Percentiles rank a stretch among this genome's conserved stretches.
Evolutionary conservation across 805 yeast genomes (phyloP).

Genomic region (Saturnispora ahearnii): DNA sequence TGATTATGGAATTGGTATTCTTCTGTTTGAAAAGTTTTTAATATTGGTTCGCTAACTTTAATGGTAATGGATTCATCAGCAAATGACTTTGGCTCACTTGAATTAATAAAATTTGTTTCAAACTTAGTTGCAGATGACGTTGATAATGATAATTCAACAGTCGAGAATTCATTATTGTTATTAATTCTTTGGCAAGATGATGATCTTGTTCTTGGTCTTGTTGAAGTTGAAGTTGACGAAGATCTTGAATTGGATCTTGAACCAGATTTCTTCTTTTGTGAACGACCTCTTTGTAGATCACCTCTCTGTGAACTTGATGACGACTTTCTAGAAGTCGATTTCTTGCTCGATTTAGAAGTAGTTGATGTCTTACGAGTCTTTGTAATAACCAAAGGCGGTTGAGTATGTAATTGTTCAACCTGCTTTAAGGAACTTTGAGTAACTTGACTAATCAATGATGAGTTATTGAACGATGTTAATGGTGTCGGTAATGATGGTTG

Average conservation of each 20-base stretch:
- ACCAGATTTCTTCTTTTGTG: neutral
- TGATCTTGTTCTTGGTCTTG: constrained; percentile 7
- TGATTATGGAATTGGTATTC: neutral
- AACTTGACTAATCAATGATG: neutral
- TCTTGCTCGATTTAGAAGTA: neutral
- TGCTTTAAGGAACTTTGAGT: neutral
- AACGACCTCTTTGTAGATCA: neutral
- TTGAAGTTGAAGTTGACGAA: constrained; percentile 2
- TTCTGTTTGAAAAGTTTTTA: neutral
- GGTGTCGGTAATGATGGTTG: neutral
- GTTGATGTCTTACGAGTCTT: constrained; percentile 8
- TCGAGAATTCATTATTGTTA: neutral
- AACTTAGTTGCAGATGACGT: constrained; percentile 4
- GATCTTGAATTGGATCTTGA: constrained; percentile 1
- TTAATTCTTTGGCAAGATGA: neutral
- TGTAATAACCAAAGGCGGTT: constrained; percentile 1
- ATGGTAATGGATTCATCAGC: neutral
- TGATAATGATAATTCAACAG: neutral
- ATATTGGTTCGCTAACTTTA: neutral
- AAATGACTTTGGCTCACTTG: constrained; percentile 2
- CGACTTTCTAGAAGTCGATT: neutral
- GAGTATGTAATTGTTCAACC: neutral
- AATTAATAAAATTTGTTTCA: constrained; percentile 7
- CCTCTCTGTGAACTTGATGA: constrained; percentile 1
- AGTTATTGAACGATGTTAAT: neutral